phyloP scores from a whole-genome alignment of 2,329 filamentous ascomycete species.

The Rosellinia necatrix region DNA sequence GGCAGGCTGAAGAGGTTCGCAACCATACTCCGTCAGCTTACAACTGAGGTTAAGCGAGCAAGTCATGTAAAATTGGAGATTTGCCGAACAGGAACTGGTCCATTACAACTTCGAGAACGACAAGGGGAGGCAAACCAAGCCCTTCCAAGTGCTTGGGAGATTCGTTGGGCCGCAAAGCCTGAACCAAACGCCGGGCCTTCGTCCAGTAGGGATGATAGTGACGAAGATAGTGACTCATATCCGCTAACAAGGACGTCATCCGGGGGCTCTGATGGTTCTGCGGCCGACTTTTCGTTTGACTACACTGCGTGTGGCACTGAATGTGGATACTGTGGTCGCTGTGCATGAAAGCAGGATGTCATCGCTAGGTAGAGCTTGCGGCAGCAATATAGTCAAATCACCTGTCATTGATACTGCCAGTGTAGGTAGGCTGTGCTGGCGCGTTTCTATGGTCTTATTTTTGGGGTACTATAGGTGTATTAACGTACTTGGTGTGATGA shows the following conservation, averaged over 20 bases:
- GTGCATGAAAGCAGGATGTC: constrained; percentile 13
- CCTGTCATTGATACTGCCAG: neutral
- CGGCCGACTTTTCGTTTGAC: constrained; percentile 23
- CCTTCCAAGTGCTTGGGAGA: constrained; percentile 31
- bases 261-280: constrained; percentile 1
- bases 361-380: neutral
- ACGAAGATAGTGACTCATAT: constrained; percentile 25
- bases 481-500: neutral
- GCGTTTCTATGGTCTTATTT: too few species aligned
- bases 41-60: constrained; percentile 29
- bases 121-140: constrained; percentile 21
- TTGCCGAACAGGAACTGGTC: constrained; percentile 27
- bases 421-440: too few species aligned
- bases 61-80: constrained; percentile 32
- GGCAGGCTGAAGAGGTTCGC: constrained; percentile 29
- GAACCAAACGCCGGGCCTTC: neutral
- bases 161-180: constrained; percentile 23
- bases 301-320: constrained; percentile 29
- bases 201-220: constrained; percentile 14
- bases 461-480: neutral
- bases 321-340: constrained; percentile 35
- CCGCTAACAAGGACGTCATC: constrained; percentile 15
- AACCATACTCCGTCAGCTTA: constrained; percentile 26
- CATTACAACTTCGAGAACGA: constrained; percentile 32
- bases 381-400: neutral